Evolutionary conservation across 1,284 basidiomycete genomes (phyloP), one percentile per base, ranked within the genome.

Genomic region (Coniferiporia sulphurascens): DNA sequence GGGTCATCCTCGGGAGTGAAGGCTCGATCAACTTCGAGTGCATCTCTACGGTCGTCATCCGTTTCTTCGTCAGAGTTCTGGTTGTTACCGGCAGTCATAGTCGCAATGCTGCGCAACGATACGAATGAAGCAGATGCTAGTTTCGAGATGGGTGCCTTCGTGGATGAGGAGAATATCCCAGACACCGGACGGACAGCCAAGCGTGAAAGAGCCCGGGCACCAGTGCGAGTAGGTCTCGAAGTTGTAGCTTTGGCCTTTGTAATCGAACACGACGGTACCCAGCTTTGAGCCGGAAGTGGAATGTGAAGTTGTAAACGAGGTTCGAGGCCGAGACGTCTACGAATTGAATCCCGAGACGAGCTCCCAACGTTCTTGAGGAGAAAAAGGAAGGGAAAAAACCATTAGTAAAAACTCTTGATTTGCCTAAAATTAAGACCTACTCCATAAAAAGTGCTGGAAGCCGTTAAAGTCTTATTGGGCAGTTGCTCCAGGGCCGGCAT

Each of bases 1-100:
- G 60, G 60, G 27, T 62, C 60, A 34, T 62, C 56, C 12, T 62
- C 56, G 35, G 55, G 56, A 22, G 56, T 56, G 32, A 62, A 55
- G 10, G 48, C 46, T 4, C 49, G 53, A 27, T 59, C 52, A 21
- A 59, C 34, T n/a, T 46, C 34, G 22, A 59, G 52, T 27, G 38
- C 57, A 35, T 53, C 41, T 38, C 44, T 36, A 13, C 43, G 56
- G 35, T 32, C 15, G 35, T 8, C n/a, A 19, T 45, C n/a, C 27
- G 27, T 17, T n/a, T 51, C 48, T 8, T 51, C 59, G 8, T 36
- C 59, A 41, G 21, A 44, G 6, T 13, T 34, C 9, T 10, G 43
- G 32, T 51, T 60, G 27, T 35, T 52, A n/a, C 13, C 32, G 13
- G 32, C 59, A 9, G 59, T 60, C 4, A 60, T 35, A 2, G 54